Evolutionary conservation across 78 protist species (phyloP).

Genomic region (Dictyostelium discoideum): DNA sequence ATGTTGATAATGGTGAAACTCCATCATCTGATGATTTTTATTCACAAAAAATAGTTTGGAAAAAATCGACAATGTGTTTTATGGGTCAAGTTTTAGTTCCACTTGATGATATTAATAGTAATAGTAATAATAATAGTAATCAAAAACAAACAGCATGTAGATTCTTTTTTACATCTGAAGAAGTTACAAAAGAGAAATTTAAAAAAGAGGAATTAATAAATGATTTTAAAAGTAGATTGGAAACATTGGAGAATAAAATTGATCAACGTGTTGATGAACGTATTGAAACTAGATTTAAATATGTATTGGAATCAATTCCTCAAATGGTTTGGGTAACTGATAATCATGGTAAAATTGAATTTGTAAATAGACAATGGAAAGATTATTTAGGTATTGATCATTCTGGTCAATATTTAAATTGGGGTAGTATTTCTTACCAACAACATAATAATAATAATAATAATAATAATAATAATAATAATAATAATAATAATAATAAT

Average conservation of each 20-base stretch:
- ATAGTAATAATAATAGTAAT: not conserved
- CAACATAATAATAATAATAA: not conserved
- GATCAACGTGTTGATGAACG: slow-evolving; percentile 42
- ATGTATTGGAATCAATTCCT: slow-evolving; percentile 51
- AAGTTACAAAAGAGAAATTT: slow-evolving; percentile 40
- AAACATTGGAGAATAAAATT: slow-evolving; percentile 12
- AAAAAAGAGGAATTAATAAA: not conserved
- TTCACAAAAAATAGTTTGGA: slow-evolving; percentile 37
- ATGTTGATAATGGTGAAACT: not conserved
- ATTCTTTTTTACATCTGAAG: slow-evolving; percentile 38
- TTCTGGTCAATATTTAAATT: slow-evolving; percentile 18
- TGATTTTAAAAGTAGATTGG: slow-evolving; percentile 24
- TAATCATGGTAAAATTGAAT: slow-evolving; percentile 28
- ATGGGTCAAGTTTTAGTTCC: not conserved
- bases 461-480: slow-evolving; percentile 10
- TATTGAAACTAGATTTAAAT: slow-evolving; percentile 24
- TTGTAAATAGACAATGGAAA: slow-evolving; percentile 54
- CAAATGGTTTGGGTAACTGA: slow-evolving; percentile 62
- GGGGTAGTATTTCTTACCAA: slow-evolving; percentile 17
- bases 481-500: not conserved
- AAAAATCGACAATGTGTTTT: not conserved
- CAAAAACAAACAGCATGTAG: not conserved
- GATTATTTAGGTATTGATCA: slow-evolving; percentile 42
- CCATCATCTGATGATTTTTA: slow-evolving; percentile 40
- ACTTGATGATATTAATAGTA: not conserved